These are phyloP conservation scores for Phytopythium sindhum DNA, from an alignment of 352 stramenopile species.

Conservation along the genomic window DNA sequence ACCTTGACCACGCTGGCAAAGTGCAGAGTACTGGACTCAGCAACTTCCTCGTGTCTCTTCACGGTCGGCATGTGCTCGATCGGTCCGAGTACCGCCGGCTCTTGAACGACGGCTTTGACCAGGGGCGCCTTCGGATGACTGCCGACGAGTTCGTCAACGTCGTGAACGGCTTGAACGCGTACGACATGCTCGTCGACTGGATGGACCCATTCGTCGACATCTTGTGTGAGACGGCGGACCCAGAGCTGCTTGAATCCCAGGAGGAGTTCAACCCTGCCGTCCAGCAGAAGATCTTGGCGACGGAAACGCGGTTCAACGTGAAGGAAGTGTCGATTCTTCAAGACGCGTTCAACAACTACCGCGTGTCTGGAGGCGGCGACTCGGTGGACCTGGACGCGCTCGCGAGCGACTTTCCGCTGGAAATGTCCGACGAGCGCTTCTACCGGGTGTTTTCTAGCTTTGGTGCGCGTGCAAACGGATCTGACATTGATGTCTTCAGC, in stretches of 20 bases:
- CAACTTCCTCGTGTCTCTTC: conserved; percentile 82
- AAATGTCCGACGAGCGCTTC: conserved; percentile 84
- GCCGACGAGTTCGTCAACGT: conserved; percentile 70
- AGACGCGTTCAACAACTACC: conserved; percentile 85
- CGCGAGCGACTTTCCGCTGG: conserved; percentile 73
- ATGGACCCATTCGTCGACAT: conserved; percentile 86
- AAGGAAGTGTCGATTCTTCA: conserved; percentile 81
- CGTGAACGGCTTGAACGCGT: conserved; percentile 47
- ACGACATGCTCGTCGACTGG: conserved; percentile 71
- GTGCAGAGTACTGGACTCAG: conserved; percentile 82
- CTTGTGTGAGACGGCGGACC: conserved; percentile 76
- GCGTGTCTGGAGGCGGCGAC: conserved; percentile 59
- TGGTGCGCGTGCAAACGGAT: conserved; percentile 69
- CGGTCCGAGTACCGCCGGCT: conserved; percentile 67
- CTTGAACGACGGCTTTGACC: conserved; percentile 78
- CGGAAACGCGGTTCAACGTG: conserved; percentile 72
- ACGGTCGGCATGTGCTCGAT: conserved; percentile 76
- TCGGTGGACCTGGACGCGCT: conserved; percentile 74
- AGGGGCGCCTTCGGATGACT: conserved; percentile 71
- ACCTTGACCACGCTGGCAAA: conserved; percentile 83
- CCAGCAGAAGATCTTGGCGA: conserved; percentile 85
- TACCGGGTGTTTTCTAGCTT: conserved; percentile 75
- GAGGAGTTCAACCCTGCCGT: conserved; percentile 88
- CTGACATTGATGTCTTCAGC: conserved; percentile 84
- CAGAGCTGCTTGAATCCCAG: conserved; percentile 76